Evolutionary conservation across 2,329 filamentous ascomycete genomes (phyloP), one percentile per base, ranked within the genome.

Genomic region (Tolypocladium endophyticum): DNA sequence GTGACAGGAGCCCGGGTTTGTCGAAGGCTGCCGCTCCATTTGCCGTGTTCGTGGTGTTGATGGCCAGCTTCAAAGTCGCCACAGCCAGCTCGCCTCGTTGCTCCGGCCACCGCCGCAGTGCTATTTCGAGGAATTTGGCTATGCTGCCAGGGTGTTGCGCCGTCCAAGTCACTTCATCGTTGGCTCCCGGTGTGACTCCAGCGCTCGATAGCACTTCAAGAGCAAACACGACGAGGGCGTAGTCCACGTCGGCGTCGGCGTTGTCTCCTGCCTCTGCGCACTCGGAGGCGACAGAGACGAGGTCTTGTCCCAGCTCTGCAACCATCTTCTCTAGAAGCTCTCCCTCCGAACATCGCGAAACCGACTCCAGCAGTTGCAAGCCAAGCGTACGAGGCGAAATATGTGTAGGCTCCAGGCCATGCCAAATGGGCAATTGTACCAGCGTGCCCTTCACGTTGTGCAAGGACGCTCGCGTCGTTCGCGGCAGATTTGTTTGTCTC

Each of bases 11-110:
- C 11, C 77, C 77, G 57, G 79, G 79, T n/a, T 83, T 78, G 36
- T 87, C 81, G 66, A 96, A 91, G 3, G 83, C 76, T 36, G 84
- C 81, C 47, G 89, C 91, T 16, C 90, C 85, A 18, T 82, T 74
- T 62, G 89, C 89, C 65, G 91, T 90, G 75, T 96, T 96, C 11
- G 92, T 94, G 56, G 92, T 81, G 67, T 96, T 96, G 63, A 96
- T 81, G 41, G 90, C 87, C 4, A 97, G 80, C 60, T 89, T 76
- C 41, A 76, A 63, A 2, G 66, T 64, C 8, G 68, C 63, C 6
- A 67, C 69, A 56, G 72, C 66, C 33, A 72, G 57, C 23, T 68
- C 62, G 1, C 65, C 61, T 11, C 64, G 66, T 25, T 66, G 64
- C 9, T 63, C 65, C 18, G 71, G 67, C 72, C 73, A 75, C 20